Percentiles rank a stretch among this genome's conserved stretches.
Evolutionary conservation across 1,139 yeast species (phyloP).

Genomic region (Protomyces lactucae-debilis): DNA sequence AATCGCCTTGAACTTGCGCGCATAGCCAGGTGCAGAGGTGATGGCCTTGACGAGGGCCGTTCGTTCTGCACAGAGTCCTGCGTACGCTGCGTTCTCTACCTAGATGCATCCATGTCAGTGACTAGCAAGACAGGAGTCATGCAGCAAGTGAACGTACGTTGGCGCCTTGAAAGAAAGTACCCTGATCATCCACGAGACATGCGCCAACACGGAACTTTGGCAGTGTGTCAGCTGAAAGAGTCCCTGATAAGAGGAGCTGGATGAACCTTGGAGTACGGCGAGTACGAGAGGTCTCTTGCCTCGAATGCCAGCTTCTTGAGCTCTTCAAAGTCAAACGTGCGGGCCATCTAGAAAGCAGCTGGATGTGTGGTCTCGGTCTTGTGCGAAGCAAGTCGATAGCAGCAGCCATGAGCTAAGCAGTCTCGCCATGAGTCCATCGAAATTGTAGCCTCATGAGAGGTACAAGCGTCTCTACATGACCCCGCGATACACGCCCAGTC

Average conservation of each 20-base stretch:
- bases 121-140: neutral
- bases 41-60: constrained; percentile 27
- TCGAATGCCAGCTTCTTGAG: neutral
- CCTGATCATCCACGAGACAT: constrained; percentile 12
- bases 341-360: too few species aligned
- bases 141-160: neutral
- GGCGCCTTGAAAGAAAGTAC: constrained; percentile 23
- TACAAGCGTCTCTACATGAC: neutral
- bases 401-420: too few species aligned
- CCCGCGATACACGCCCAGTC: neutral
- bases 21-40: constrained; percentile 12
- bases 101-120: neutral
- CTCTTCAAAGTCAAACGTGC: neutral
- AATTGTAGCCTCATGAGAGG: too few species aligned
- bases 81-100: constrained; percentile 25
- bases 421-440: too few species aligned
- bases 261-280: neutral
- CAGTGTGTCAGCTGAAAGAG: neutral
- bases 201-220: constrained; percentile 26
- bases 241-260: neutral
- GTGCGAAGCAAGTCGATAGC: too few species aligned
- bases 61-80: constrained; percentile 27
- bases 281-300: neutral
- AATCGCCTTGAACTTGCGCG: constrained; percentile 6
- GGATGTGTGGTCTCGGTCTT: too few species aligned